Percentiles rank a stretch among this genome's conserved stretches.
phyloP scores from a whole-genome alignment of 169 alveolate genomes.

The Blepharisma undulans region DNA sequence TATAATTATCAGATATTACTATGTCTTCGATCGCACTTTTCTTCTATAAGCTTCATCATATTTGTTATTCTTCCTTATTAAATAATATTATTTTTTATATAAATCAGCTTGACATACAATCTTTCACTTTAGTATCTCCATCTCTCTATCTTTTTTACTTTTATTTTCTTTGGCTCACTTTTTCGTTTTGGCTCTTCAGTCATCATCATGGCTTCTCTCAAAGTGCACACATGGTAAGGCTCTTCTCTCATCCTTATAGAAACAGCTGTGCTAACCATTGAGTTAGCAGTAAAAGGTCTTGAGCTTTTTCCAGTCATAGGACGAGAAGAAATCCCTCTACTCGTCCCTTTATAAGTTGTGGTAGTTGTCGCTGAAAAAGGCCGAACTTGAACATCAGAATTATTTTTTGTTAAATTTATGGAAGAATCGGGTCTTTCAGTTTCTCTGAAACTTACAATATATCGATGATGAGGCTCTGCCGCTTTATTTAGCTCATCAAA shows the following conservation, averaged over 20 bases:
- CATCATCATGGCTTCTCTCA: slow-evolving; percentile 16
- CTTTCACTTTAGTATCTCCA: background rate
- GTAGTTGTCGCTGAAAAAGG: background rate
- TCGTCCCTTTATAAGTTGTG: background rate
- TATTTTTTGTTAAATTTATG: background rate
- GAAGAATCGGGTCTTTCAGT: background rate
- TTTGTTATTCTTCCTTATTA: too few species aligned
- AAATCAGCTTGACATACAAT: background rate
- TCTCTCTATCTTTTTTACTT: background rate
- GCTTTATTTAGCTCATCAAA: background rate
- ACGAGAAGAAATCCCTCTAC: background rate
- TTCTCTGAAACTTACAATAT: background rate
- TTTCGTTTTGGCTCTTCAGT: background rate
- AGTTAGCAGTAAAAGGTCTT: background rate
- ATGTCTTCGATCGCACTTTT: too few species aligned
- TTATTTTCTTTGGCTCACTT: background rate
- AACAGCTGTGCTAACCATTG: background rate
- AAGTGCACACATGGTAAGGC: slow-evolving; percentile 30
- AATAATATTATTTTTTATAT: too few species aligned
- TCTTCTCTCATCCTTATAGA: background rate
- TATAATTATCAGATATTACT: too few species aligned
- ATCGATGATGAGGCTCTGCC: background rate
- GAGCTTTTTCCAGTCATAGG: background rate
- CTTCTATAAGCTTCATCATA: background rate
- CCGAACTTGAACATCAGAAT: background rate